A percentile compares a stretch with the other conserved stretches of the same genome.
Evolutionary conservation across 1,139 yeast species (phyloP).

Genomic region (Pichia cactophila): DNA sequence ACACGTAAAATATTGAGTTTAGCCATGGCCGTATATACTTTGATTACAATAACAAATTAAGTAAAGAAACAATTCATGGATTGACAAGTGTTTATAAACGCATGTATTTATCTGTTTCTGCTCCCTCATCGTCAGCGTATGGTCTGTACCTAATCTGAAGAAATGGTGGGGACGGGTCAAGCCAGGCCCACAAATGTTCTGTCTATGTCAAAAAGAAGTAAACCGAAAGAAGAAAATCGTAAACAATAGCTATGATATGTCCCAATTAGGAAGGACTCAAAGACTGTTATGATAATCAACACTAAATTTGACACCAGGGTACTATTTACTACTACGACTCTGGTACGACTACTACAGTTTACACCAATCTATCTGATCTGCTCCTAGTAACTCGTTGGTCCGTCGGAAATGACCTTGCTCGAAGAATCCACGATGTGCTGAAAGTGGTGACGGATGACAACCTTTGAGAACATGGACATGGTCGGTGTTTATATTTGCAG

Average conservation of each 20-base stretch:
- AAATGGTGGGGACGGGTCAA: neutral
- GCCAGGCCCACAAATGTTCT: neutral
- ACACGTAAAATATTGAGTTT: neutral
- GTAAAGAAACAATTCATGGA: neutral
- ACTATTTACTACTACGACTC: no score
- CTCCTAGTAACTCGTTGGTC: slow-evolving; percentile 69
- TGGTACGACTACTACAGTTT: slow-evolving; percentile 44
- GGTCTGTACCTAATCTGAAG: no score
- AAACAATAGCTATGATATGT: neutral
- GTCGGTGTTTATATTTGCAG: neutral
- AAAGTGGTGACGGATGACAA: slow-evolving; percentile 93
- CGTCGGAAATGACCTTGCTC: slow-evolving; percentile 46
- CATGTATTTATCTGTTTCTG: neutral
- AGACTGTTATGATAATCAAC: no score
- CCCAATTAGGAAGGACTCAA: neutral
- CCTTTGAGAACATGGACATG: slow-evolving; percentile 32
- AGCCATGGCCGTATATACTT: neutral
- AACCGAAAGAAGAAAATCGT: neutral
- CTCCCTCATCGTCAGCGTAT: neutral
- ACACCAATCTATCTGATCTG: slow-evolving; percentile 31
- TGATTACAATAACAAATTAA: no score
- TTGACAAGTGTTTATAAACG: neutral
- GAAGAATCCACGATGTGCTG: slow-evolving; percentile 72
- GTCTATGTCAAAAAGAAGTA: neutral
- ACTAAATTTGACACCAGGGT: no score